phyloP scores from a whole-genome alignment of 2,329 filamentous ascomycete species.

The Pyrenophora teres region DNA sequence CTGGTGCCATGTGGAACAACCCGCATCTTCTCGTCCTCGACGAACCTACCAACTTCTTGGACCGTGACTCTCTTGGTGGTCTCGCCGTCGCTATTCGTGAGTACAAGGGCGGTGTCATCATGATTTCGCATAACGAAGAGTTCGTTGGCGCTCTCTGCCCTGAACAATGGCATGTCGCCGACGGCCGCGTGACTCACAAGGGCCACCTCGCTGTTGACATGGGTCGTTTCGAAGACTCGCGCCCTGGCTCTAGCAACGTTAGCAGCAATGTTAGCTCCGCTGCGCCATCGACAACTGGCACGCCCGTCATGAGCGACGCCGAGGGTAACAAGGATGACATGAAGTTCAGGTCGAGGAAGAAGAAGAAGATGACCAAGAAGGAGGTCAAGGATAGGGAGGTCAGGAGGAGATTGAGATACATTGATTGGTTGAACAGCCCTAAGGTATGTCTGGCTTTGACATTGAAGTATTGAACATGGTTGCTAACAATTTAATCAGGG shows the following conservation, averaged over 20 bases:
- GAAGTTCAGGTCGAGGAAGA: slow-evolving; percentile 90
- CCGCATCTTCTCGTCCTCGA: slow-evolving; percentile 95
- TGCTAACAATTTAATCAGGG: slow-evolving; percentile 39
- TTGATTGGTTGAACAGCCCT: slow-evolving; percentile 76
- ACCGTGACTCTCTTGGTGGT: slow-evolving; percentile 94
- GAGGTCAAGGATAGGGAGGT: slow-evolving; percentile 93
- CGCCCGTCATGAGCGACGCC: slow-evolving; percentile 77
- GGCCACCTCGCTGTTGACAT: slow-evolving; percentile 73
- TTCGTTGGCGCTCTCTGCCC: slow-evolving; percentile 95
- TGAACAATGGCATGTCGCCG: slow-evolving; percentile 93
- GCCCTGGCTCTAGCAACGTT: slow-evolving; percentile 65
- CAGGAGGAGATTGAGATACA: slow-evolving; percentile 81
- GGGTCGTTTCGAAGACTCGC: slow-evolving; percentile 85
- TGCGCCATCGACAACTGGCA: slow-evolving; percentile 54
- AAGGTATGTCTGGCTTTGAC: slow-evolving; percentile 38
- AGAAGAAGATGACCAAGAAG: slow-evolving; percentile 99
- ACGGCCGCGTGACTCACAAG: slow-evolving; percentile 84
- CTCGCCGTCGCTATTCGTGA: slow-evolving; percentile 97
- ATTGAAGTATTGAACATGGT: background rate
- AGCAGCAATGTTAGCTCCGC: slow-evolving; percentile 50
- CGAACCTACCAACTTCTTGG: slow-evolving; percentile 99
- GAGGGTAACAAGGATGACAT: slow-evolving; percentile 77
- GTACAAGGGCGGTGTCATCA: slow-evolving; percentile 97
- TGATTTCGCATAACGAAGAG: slow-evolving; percentile 99
- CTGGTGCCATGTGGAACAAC: slow-evolving; percentile 98